Conservation (phyloP, 2,329 filamentous ascomycete genomes). For the Ramularia collo-cygni region DNA sequence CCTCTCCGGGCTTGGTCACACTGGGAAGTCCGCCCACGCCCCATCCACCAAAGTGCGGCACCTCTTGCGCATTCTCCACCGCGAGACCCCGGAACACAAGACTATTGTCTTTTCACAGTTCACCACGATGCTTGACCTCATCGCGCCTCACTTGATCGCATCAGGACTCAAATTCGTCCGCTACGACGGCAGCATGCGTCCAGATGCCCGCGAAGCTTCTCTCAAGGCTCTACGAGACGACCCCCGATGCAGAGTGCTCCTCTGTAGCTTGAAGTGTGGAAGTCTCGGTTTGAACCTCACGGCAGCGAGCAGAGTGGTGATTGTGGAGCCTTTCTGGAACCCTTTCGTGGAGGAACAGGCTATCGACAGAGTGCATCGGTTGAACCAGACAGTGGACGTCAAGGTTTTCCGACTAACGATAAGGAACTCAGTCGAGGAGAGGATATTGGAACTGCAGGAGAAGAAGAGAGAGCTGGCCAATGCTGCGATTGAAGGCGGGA, state of each 20-base stretch:
- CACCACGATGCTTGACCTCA: slow-evolving; percentile 93
- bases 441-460: slow-evolving; percentile 89
- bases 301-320: slow-evolving; percentile 85
- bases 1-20: slow-evolving; percentile 15
- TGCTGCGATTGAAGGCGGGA: slow-evolving; percentile 78
- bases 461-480: slow-evolving; percentile 89
- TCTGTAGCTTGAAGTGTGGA: slow-evolving; percentile 88
- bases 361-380: slow-evolving; percentile 95
- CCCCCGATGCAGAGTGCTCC: slow-evolving; percentile 67
- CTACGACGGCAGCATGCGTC: slow-evolving; percentile 93
- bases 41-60: slow-evolving; percentile 89
- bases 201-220: slow-evolving; percentile 84
- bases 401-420: slow-evolving; percentile 93
- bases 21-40: slow-evolving; percentile 40
- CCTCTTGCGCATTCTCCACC: slow-evolving; percentile 70
- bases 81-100: slow-evolving; percentile 76
- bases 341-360: slow-evolving; percentile 97
- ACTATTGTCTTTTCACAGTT: slow-evolving; percentile 99
- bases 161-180: slow-evolving; percentile 73
- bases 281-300: slow-evolving; percentile 90
- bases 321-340: slow-evolving; percentile 98
- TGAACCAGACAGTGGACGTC: slow-evolving; percentile 92
- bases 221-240: slow-evolving; percentile 70
- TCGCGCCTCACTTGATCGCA: slow-evolving; percentile 79
- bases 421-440: slow-evolving; percentile 78